Evolutionary conservation across 495 filamentous ascomycete genomes (phyloP).

Genomic region (Lasiosphaeriaceae sp.): DNA sequence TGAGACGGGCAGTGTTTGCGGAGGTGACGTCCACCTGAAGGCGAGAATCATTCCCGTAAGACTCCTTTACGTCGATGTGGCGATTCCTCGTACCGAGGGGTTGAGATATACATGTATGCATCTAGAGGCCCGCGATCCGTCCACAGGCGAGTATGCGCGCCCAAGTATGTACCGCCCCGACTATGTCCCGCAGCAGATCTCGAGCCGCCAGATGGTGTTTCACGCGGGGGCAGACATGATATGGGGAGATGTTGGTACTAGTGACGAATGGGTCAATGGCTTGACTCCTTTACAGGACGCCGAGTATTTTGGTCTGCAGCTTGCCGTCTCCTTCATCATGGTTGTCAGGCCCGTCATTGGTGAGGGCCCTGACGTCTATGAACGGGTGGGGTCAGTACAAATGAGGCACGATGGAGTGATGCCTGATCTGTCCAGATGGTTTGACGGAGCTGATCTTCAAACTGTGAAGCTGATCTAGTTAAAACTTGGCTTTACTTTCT

Average conservation of each 20-base stretch:
- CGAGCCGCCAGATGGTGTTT: not conserved
- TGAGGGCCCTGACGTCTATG: not conserved
- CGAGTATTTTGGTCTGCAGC: conserved; percentile 3
- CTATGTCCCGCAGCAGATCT: not conserved
- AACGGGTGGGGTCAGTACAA: not conserved
- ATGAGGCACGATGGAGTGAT: not conserved
- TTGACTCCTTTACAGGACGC: not conserved
- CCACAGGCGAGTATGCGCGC: not conserved
- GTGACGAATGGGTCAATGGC: not conserved
- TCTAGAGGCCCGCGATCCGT: conserved; percentile 2
- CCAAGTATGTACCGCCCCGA: conserved; percentile 4
- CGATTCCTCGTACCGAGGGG: not conserved
- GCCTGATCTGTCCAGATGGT: not conserved
- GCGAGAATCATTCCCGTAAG: conserved; percentile 2
- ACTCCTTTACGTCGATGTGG: not conserved
- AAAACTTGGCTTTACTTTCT: not conserved
- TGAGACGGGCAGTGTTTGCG: conserved; percentile 1
- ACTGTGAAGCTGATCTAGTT: not conserved
- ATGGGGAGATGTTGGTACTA: conserved; percentile 2
- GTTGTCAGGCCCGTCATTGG: not conserved
- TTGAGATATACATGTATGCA: not conserved
- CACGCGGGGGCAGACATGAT: not conserved
- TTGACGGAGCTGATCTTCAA: not conserved
- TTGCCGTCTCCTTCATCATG: not conserved
- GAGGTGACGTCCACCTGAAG: not conserved